phyloP scores from a whole-genome alignment of 228 moss, liverwort and hornwort genomes.

The Sphagnum magellanicum region DNA sequence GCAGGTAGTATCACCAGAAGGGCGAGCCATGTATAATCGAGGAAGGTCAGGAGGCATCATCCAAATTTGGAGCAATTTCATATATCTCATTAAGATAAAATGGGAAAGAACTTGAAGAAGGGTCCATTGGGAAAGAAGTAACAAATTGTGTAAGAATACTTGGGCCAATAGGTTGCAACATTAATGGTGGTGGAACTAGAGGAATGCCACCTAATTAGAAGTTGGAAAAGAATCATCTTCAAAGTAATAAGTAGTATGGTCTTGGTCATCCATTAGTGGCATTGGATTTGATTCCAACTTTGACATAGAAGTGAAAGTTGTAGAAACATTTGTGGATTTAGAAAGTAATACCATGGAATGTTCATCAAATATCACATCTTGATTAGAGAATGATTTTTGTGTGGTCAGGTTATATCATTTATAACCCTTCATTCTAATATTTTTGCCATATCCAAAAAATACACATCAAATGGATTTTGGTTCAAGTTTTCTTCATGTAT shows the following conservation, averaged over 20 bases:
- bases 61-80: no score
- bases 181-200: no score
- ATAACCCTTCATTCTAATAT: not conserved
- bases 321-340: not conserved
- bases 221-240: no score
- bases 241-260: not conserved
- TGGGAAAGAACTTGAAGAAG: not conserved
- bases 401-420: not conserved
- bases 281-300: no score
- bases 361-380: slow-evolving; percentile 1
- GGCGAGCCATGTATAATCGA: slow-evolving; percentile 68
- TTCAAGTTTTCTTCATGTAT: not conserved
- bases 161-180: no score
- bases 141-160: no score
- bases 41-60: slow-evolving; percentile 32
- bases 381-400: not conserved
- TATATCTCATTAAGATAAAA: not conserved
- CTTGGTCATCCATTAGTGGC: no score
- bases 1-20: slow-evolving; percentile 82
- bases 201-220: no score
- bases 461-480: not conserved
- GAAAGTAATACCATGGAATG: not conserved
- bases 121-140: no score
- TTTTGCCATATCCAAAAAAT: slow-evolving; percentile 7
- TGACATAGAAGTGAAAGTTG: no score